Base-by-base conservation (phyloP, 1,284 basidiomycete species). In the Somion occarium region DNA sequence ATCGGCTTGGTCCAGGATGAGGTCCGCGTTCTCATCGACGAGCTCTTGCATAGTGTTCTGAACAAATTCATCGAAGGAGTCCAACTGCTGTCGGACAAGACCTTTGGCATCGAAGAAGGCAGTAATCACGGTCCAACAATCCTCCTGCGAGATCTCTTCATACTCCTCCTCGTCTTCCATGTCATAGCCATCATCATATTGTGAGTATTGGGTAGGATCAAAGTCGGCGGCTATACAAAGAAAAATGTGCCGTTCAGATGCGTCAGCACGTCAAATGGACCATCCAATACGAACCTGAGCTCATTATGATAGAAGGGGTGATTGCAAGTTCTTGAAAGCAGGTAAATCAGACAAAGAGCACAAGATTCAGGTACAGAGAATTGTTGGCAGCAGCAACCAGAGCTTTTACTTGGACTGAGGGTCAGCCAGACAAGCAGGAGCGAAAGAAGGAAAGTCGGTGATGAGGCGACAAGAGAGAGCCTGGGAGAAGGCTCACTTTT, bases 1-100 rank as follows among this genome's bases (percentile, higher is more conserved):
- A 65, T 93, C 89, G 53, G 88, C 88, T 71, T 99, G 96, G 72
- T 99, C 96, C 48, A 99, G 76, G 54, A 96, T 95, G 64, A 99
- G 83, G 61, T 92, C 91, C 27, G 86, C 76, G 59, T 92, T 93
- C 73, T 99, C 97, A 65, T 99, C 96, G 30, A 99, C 95, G 27
- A 99, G 79, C 68, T 99, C 96, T 72, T 99, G 96, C 91, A 99
- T 98, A n/a, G 95, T 98, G 65, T 98, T 98, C 69, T 96, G 93
- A 46, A 99, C 92, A 65, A 99, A 99, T 72, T 99, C 97, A 70
- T 99, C 95, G 73, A 97, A 99, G 25, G 93, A 96, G 74, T 97
- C 94, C 51, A 99, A 83, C 69, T 99, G 96, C 69, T 99, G 97
- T 50, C 93, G 84, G 52, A 99, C 97, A 53, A 99, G 86, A 71